Evolutionary conservation across 2,329 filamentous ascomycete species (phyloP), one percentile per base, ranked within the genome.

Genomic region (Pseudopithomyces maydicus): DNA sequence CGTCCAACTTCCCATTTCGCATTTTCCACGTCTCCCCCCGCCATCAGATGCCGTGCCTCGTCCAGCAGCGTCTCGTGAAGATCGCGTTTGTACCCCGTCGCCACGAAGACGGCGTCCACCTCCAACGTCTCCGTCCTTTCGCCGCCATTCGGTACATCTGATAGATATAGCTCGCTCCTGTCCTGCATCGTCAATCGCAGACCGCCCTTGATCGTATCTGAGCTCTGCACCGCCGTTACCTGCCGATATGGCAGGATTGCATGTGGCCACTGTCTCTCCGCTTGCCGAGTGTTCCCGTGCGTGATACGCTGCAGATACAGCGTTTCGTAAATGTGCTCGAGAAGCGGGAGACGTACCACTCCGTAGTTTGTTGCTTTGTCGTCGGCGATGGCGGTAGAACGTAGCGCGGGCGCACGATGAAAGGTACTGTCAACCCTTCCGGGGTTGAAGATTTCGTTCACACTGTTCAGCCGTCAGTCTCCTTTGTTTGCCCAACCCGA

Each of bases 361-460:
- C 92, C 90, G 75, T 98, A 98, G 80, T 98, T 98, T 58, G 94
- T 98, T 29, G 87, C 88, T 57, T 90, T 89, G 65, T 96, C 91
- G 51, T 88, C 87, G 15, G 82, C 78, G 50, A 97, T 80, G 23
- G 81, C 80, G 14, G 79, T 77, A 32, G 83, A 79, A 47, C 93
- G 89, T 59, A 88, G 81, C 43, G 82, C 80, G 1, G 87, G 78
- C 0, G 88, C 81, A 63, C 88, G 87, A 47, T 85, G 80, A 79
- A 88, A 97, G 65, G 96, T 85, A 43, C 82, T 82, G 73, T 96
- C 90, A 29, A 96, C 88, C 57, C 88, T 90, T 33, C 89, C 87
- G 1, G 94, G 94, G 79, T 98, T 92, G 82, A 98, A 98, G 72
- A 98, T 91, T 70, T 95, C 92, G 76, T 98, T 98, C 67, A 98